These are phyloP conservation scores for Diplocarpon rosae DNA, from an alignment of 2,329 filamentous ascomycete species.

Conservation along the genomic window DNA sequence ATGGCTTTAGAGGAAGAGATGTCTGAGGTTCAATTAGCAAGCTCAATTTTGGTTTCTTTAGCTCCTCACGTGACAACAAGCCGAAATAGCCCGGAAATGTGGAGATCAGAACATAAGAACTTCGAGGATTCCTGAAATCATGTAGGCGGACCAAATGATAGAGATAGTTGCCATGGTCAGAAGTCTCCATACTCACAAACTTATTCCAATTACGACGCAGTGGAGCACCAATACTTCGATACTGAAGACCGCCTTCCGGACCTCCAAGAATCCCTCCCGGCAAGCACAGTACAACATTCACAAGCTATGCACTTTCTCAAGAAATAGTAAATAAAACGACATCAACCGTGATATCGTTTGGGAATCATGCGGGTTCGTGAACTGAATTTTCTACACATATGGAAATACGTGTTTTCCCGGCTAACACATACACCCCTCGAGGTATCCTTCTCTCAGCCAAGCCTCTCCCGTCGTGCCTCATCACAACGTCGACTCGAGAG, in stretches of 20 bases:
- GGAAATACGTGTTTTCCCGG: neutral
- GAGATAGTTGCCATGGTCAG: too few species aligned
- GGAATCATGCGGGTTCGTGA: neutral
- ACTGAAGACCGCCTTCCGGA: too few species aligned
- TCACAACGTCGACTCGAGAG: conserved; percentile 28
- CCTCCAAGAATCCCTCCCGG: too few species aligned
- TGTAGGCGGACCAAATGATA: neutral
- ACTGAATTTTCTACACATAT: conserved; percentile 1
- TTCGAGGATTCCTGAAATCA: neutral
- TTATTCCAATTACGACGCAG: too few species aligned
- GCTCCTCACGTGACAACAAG: neutral
- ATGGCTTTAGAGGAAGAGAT: conserved; percentile 9
- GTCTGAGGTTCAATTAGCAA: neutral
- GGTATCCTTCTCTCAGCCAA: too few species aligned
- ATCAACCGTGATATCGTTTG: neutral
- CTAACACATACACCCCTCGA: neutral
- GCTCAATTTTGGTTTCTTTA: neutral
- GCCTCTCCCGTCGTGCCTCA: too few species aligned
- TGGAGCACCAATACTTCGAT: too few species aligned
- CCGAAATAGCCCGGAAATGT: conserved; percentile 1
- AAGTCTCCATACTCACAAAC: too few species aligned
- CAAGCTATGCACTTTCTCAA: too few species aligned
- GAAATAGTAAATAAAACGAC: too few species aligned
- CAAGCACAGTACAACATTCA: too few species aligned
- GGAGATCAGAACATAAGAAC: neutral